Evolutionary conservation across 2,329 filamentous ascomycete genomes (phyloP).

Genomic region (Helotiales sp.): DNA sequence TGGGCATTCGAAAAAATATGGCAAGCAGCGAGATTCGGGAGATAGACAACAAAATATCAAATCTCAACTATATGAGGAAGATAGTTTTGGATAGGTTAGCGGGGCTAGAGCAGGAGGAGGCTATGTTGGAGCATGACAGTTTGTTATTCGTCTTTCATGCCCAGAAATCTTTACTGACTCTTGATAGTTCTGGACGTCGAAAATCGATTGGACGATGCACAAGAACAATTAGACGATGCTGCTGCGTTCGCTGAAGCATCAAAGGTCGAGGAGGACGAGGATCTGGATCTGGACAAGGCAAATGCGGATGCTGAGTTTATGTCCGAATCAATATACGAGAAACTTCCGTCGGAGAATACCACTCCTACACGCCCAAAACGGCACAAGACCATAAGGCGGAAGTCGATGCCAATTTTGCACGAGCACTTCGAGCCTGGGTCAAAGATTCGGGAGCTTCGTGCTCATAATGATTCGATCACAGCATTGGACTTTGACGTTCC

Average conservation of each 20-base stretch:
- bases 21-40: conserved; percentile 94
- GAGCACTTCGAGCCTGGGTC: conserved; percentile 93
- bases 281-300: conserved; percentile 48
- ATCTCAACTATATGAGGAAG: conserved; percentile 88
- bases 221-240: conserved; percentile 62
- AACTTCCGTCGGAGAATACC: conserved; percentile 67
- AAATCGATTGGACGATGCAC: conserved; percentile 63
- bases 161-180: conserved; percentile 22
- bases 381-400: conserved; percentile 66
- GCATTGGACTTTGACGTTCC: conserved; percentile 96
- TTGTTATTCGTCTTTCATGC: conserved; percentile 45
- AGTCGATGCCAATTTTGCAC: conserved; percentile 93
- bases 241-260: conserved; percentile 59
- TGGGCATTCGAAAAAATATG: conserved; percentile 95
- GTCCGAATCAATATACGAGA: conserved; percentile 97
- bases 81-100: conserved; percentile 89
- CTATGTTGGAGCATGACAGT: conserved; percentile 87
- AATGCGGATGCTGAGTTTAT: conserved; percentile 73
- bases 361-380: conserved; percentile 58
- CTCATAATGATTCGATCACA: conserved; percentile 86
- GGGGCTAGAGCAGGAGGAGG: conserved; percentile 86
- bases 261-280: conserved; percentile 58
- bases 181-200: conserved; percentile 65
- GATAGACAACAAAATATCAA: conserved; percentile 95
- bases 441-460: conserved; percentile 84